These are phyloP conservation scores for Yamadazyma olivae DNA, from an alignment of 805 yeast genomes.

Conservation along the genomic window DNA sequence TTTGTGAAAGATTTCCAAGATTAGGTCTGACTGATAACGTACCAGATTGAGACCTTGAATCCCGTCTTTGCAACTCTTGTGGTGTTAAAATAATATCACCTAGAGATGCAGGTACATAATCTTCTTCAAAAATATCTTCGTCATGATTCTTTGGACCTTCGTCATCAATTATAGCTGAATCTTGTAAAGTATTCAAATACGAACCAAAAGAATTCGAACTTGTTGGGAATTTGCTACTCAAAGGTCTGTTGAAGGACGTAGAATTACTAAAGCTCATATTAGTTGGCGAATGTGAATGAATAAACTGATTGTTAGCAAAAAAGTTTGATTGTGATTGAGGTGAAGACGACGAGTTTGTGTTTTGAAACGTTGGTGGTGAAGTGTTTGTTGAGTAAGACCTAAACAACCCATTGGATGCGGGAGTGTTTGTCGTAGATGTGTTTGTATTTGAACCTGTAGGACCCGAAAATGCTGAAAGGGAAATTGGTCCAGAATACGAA, in stretches of 20 bases:
- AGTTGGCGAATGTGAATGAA: conserved; percentile 10
- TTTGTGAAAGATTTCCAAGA: too few species aligned
- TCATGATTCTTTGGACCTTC: conserved; percentile 19
- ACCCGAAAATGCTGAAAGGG: not conserved
- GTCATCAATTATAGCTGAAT: conserved; percentile 21
- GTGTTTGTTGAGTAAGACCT: conserved; percentile 14
- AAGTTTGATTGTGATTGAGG: conserved; percentile 9
- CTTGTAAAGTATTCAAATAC: conserved; percentile 9
- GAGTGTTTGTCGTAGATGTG: not conserved
- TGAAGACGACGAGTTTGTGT: conserved; percentile 6
- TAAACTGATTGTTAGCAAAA: conserved; percentile 7
- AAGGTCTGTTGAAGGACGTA: conserved; percentile 4
- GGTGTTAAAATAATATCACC: conserved; percentile 78
- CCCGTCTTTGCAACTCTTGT: conserved; percentile 65
- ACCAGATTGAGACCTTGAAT: conserved; percentile 56
- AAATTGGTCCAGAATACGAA: not conserved
- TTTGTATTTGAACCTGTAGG: too few species aligned
- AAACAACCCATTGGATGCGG: conserved; percentile 4
- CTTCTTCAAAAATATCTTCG: conserved; percentile 52
- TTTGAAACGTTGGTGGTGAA: conserved; percentile 7
- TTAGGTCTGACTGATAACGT: conserved; percentile 39
- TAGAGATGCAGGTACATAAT: conserved; percentile 76
- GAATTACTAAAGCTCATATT: too few species aligned
- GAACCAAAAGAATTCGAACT: conserved; percentile 13
- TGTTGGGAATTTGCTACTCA: conserved; percentile 10